Evolutionary conservation across 306 rosid genomes (phyloP).

Genomic region (Pueraria montana): DNA sequence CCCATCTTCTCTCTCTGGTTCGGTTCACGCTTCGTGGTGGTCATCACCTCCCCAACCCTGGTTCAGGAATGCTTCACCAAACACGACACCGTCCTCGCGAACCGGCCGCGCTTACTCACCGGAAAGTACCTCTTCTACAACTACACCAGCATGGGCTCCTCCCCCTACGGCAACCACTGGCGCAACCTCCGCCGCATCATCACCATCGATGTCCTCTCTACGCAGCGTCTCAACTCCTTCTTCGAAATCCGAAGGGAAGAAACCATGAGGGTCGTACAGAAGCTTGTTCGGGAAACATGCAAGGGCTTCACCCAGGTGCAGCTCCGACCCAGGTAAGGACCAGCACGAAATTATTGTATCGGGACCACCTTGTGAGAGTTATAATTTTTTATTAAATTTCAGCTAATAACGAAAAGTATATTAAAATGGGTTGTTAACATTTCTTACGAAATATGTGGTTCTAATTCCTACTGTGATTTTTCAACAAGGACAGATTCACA

Average conservation of each 20-base stretch:
- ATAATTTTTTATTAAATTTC: too few relatives aligned
- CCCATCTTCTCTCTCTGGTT: conserved; percentile 38
- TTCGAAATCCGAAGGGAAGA: conserved; percentile 47
- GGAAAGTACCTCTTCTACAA: conserved; percentile 62
- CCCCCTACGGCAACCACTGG: conserved; percentile 68
- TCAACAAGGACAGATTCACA: too few relatives aligned
- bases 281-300: conserved; percentile 33
- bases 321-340: conserved; percentile 22
- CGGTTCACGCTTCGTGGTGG: conserved; percentile 42
- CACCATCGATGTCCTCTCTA: conserved; percentile 56
- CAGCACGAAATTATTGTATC: too few relatives aligned
- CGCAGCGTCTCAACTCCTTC: conserved; percentile 47
- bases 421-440: too few relatives aligned
- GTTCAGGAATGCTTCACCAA: conserved; percentile 63
- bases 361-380: too few relatives aligned
- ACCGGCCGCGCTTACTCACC: conserved; percentile 50
- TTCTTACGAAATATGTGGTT: too few relatives aligned
- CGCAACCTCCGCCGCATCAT: conserved; percentile 71
- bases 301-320: conserved; percentile 46
- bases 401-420: too few relatives aligned
- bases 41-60: conserved; percentile 50
- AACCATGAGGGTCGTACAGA: conserved; percentile 28
- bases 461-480: too few relatives aligned
- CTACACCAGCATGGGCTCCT: conserved; percentile 41
- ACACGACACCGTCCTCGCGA: conserved; percentile 57